Percentiles rank a stretch among this genome's conserved stretches.
These are phyloP conservation scores for Camelina neglecta DNA, from an alignment of 345 rosid species.

Conservation along the genomic window DNA sequence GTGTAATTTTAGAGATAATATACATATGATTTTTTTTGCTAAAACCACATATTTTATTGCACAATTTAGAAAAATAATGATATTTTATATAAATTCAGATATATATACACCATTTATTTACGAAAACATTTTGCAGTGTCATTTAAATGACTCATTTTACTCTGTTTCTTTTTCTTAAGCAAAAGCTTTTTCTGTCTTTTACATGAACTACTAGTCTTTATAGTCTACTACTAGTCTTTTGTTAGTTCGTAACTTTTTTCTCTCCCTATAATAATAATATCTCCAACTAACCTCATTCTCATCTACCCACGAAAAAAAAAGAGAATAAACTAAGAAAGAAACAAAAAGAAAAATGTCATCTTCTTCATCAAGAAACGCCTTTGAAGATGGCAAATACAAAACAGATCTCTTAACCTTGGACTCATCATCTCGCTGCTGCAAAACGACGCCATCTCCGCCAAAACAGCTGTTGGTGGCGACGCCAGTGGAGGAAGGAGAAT, in stretches of 20 bases:
- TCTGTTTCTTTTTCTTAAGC: too few species aligned
- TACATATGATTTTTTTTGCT: too few species aligned
- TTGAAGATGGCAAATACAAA: constrained; percentile 53
- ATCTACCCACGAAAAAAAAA: constrained; percentile 23
- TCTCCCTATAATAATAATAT: constrained; percentile 16
- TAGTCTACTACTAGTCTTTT: not conserved
- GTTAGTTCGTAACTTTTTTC: too few species aligned
- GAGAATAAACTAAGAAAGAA: not conserved
- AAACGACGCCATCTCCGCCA: constrained; percentile 44
- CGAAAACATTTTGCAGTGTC: too few species aligned
- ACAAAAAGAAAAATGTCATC: constrained; percentile 22
- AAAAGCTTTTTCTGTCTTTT: too few species aligned
- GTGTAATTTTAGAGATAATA: too few species aligned
- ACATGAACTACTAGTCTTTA: too few species aligned
- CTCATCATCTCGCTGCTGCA: constrained; percentile 39
- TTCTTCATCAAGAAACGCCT: constrained; percentile 47
- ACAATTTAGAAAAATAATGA: too few species aligned
- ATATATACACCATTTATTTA: too few species aligned
- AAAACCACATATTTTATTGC: too few species aligned
- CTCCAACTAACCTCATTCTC: constrained; percentile 24
- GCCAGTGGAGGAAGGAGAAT: constrained; percentile 71
- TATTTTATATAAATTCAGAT: too few species aligned
- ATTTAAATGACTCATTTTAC: too few species aligned
- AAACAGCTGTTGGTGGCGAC: constrained; percentile 71
- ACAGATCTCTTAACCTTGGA: constrained; percentile 50